Base-by-base conservation (phyloP, 306 rosid genomes). In the Quercus bicolor region DNA sequence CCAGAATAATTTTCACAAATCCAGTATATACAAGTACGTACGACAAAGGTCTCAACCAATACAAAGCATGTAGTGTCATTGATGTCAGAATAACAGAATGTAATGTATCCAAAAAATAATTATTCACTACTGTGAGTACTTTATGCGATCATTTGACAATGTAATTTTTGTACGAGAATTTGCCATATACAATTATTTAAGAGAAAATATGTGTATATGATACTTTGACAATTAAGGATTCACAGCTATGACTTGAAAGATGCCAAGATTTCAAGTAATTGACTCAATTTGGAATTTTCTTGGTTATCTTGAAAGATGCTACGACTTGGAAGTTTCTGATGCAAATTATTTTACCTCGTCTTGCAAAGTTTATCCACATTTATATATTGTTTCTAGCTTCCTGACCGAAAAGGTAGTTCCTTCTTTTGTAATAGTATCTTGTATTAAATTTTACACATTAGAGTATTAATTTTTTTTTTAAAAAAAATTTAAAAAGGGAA, bases 1-100 rank as follows among this genome's bases (percentile, higher is more conserved):
- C 75, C 76, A 77, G 85, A 82, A 77, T 78, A 51, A 56, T 75
- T 55, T 73, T 31, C 14, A n/a, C 68, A 73, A 74, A 73, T 8
- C 43, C 15, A 54, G 4, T 19, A 24, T 33, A 73, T 24, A 45
- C 66, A 26, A 26, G 60, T 31, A 29, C 15, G 21, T 62, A 51
- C 19, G 48, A 83, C 6, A 81, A 78, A 78, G 79, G 19, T 59
- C 69, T 57, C 74, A 18, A 26, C 64, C 68, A 78, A 76, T 85
- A 81, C 79, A 78, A 72, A 37, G 56, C 57, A 75, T 48, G 24
- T 71, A 61, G 8, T 61, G 68, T 62, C 65, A 28, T 62, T 62
- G 20, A 62, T 62, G 43, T 62, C 5, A 14, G 43, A 29, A 15
- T 24, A 48, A 48, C 53, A 48, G 33, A 21, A 60, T 60, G 18